Evolutionary conservation across 257 asterid genomes (phyloP).

Genomic region (Plantago ovata): DNA sequence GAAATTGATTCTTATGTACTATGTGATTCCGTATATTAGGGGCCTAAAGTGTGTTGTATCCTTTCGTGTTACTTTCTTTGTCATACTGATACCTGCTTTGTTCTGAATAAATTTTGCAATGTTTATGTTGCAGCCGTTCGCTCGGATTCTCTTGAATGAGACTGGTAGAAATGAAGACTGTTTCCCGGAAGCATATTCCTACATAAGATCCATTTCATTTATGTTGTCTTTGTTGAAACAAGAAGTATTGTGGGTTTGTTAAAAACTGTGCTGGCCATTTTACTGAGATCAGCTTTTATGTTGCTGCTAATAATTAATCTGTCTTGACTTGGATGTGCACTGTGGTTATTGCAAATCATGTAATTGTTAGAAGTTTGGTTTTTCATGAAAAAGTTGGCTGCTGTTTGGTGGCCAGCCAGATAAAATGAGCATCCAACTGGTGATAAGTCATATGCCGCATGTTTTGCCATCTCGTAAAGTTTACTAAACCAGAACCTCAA

Average conservation of each 20-base stretch:
- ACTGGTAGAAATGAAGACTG: slow-evolving; percentile 4
- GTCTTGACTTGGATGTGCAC: slow-evolving; percentile 10
- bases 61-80: neutral
- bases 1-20: neutral
- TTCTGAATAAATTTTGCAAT: slow-evolving; percentile 15
- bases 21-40: neutral
- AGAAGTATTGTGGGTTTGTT: slow-evolving; percentile 8
- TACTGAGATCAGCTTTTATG: slow-evolving; percentile 21
- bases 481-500: slow-evolving; percentile 18
- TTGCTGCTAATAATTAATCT: slow-evolving; percentile 32
- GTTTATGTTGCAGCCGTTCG: slow-evolving; percentile 38
- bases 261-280: slow-evolving; percentile 18
- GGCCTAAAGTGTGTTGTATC: neutral
- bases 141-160: slow-evolving; percentile 39
- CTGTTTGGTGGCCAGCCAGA: slow-evolving; percentile 22
- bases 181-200: slow-evolving; percentile 14
- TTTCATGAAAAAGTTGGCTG: neutral
- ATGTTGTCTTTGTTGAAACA: slow-evolving; percentile 13
- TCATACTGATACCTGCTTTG: neutral
- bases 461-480: slow-evolving; percentile 14
- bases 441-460: slow-evolving; percentile 5
- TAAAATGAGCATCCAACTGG: slow-evolving; percentile 20
- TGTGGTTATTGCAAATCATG: slow-evolving; percentile 17
- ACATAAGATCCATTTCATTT: slow-evolving; percentile 22
- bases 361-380: too few species aligned